Conservation (phyloP, 2,329 filamentous ascomycete genomes). For the Penicillium sp. region DNA sequence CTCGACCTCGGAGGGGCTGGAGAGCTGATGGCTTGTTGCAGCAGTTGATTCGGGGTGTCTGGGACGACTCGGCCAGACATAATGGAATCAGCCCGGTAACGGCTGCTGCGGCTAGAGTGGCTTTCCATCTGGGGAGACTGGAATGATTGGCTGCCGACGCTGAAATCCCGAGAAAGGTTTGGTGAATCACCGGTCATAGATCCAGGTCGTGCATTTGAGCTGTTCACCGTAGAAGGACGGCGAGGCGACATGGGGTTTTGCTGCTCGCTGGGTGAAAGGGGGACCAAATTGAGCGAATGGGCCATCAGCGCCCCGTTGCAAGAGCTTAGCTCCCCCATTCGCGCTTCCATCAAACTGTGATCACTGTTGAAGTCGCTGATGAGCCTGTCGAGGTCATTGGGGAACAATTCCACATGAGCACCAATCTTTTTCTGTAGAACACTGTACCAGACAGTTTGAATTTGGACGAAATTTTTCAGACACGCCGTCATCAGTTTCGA, state of each 20-base stretch:
- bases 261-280: slow-evolving; percentile 52
- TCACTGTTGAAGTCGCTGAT: slow-evolving; percentile 74
- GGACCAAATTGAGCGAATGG: slow-evolving; percentile 57
- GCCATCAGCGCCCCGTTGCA: slow-evolving; percentile 68
- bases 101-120: slow-evolving; percentile 32
- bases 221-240: slow-evolving; percentile 51
- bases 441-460: slow-evolving; percentile 78
- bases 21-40: slow-evolving; percentile 43
- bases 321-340: slow-evolving; percentile 68
- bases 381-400: slow-evolving; percentile 69
- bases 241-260: slow-evolving; percentile 38
- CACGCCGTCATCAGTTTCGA: slow-evolving; percentile 81
- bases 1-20: slow-evolving; percentile 11
- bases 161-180: slow-evolving; percentile 63
- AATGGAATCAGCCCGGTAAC: slow-evolving; percentile 57
- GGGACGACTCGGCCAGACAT: slow-evolving; percentile 51
- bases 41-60: slow-evolving; percentile 53
- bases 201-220: slow-evolving; percentile 55
- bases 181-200: slow-evolving; percentile 65
- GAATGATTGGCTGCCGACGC: slow-evolving; percentile 64
- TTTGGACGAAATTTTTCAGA: slow-evolving; percentile 76
- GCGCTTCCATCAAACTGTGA: slow-evolving; percentile 71
- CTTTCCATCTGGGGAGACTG: slow-evolving; percentile 53
- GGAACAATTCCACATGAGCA: slow-evolving; percentile 65
- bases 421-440: slow-evolving; percentile 82